phyloP scores from a whole-genome alignment of 2,329 filamentous ascomycete species.

The Aspergillus aculeatinus region DNA sequence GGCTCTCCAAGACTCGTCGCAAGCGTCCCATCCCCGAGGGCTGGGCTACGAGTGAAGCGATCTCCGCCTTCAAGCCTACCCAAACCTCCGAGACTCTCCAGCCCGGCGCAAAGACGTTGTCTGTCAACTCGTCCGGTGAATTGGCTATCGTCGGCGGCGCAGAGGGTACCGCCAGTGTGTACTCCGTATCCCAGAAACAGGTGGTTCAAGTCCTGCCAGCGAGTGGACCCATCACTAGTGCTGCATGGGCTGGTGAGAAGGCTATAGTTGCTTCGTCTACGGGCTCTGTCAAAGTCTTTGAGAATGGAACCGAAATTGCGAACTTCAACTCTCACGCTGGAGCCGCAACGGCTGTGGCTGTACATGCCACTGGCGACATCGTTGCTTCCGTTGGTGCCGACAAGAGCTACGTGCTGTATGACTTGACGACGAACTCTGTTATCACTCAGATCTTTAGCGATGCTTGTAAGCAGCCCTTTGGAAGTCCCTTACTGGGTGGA shows the following conservation, averaged over 20 bases:
- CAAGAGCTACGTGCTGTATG: slow-evolving; percentile 90
- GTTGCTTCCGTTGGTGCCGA: slow-evolving; percentile 85
- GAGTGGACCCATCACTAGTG: slow-evolving; percentile 66
- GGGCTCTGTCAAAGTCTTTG: slow-evolving; percentile 77
- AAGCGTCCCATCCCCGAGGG: slow-evolving; percentile 82
- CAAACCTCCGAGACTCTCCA: slow-evolving; percentile 58
- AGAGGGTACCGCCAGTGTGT: slow-evolving; percentile 74
- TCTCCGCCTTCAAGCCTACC: slow-evolving; percentile 60
- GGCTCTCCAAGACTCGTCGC: slow-evolving; percentile 82
- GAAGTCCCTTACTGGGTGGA: slow-evolving; percentile 10
- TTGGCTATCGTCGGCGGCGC: slow-evolving; percentile 72
- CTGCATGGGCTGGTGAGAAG: slow-evolving; percentile 60
- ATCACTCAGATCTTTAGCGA: slow-evolving; percentile 79
- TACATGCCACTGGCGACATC: slow-evolving; percentile 81
- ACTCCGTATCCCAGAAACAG: slow-evolving; percentile 73
- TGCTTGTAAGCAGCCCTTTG: slow-evolving; percentile 59
- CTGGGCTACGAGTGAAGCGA: slow-evolving; percentile 75
- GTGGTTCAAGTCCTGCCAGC: slow-evolving; percentile 67
- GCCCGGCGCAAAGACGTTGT: slow-evolving; percentile 58
- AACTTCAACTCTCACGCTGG: slow-evolving; percentile 81
- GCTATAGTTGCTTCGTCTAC: slow-evolving; percentile 72
- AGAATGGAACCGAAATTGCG: slow-evolving; percentile 66
- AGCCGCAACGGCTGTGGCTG: slow-evolving; percentile 69
- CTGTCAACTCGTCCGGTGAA: slow-evolving; percentile 60
- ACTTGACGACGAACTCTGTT: slow-evolving; percentile 65